phyloP scores from a whole-genome alignment of 768 basidiomycete genomes.

The Mrakia hoshinonis region DNA sequence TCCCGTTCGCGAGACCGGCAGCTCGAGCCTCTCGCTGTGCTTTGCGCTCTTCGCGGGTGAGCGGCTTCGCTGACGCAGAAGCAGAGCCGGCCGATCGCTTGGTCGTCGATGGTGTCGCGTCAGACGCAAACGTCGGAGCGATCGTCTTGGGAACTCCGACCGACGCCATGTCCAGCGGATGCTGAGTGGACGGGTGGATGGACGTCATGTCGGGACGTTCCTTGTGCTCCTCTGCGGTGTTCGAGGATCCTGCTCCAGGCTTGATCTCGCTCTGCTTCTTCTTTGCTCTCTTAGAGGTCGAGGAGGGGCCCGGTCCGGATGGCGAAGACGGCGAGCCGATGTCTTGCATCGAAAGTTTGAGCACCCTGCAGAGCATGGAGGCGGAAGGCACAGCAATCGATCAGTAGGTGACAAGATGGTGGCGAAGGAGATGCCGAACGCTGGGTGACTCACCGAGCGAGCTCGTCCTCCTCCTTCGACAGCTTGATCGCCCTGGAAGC shows the following conservation, averaged over 20 bases:
- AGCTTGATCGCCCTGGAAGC: neutral
- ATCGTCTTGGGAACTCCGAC: too few species aligned
- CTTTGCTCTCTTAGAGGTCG: too few species aligned
- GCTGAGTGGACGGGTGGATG: too few species aligned
- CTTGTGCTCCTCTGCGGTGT: too few species aligned
- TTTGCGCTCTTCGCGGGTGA: neutral
- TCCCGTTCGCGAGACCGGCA: neutral
- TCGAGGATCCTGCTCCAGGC: too few species aligned
- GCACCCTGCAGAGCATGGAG: neutral
- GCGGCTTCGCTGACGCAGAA: neutral
- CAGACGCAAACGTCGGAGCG: neutral
- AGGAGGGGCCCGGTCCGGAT: neutral
- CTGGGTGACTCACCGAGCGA: neutral
- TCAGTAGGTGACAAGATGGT: neutral
- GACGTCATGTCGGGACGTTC: too few species aligned
- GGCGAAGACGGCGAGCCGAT: too few species aligned
- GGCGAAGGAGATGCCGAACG: neutral
- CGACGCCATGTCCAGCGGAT: too few species aligned
- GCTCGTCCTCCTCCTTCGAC: neutral
- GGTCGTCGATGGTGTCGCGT: too few species aligned
- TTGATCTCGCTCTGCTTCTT: too few species aligned
- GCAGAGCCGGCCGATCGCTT: neutral
- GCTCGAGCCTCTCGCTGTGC: neutral
- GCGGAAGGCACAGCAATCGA: neutral
- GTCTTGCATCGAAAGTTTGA: neutral